Evolutionary conservation across 257 asterid species (phyloP).

Genomic region (Avicennia marina): DNA sequence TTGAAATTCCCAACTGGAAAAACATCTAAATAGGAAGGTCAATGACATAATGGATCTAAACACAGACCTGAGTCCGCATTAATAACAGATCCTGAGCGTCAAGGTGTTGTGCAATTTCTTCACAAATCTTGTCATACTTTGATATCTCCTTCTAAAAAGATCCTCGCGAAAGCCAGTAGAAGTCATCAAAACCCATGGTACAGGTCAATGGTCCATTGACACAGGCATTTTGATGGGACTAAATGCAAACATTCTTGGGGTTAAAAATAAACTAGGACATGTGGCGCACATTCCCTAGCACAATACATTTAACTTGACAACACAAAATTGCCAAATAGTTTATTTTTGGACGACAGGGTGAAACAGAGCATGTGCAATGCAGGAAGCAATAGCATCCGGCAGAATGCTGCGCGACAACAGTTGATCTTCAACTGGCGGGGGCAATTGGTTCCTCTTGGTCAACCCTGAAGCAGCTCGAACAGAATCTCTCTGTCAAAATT

Average conservation of each 20-base stretch:
- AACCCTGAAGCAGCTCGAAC: constrained; percentile 62
- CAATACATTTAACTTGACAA: too few relatives aligned
- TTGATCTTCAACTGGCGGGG: constrained; percentile 51
- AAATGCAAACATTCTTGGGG: too few relatives aligned
- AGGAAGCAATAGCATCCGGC: too few relatives aligned
- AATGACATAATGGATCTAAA: neutral
- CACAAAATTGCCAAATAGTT: too few relatives aligned
- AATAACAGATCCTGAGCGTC: constrained; percentile 78
- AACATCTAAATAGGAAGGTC: neutral
- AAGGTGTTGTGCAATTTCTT: constrained; percentile 76
- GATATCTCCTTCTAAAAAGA: constrained; percentile 87
- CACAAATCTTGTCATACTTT: constrained; percentile 75
- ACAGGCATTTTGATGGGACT: too few relatives aligned
- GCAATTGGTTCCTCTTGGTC: constrained; percentile 61
- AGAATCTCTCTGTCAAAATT: constrained; percentile 59
- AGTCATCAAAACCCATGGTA: too few relatives aligned
- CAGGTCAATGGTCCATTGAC: too few relatives aligned
- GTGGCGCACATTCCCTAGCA: too few relatives aligned
- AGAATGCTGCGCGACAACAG: too few relatives aligned
- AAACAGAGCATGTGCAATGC: too few relatives aligned
- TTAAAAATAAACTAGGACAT: too few relatives aligned
- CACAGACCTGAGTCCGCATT: constrained; percentile 77
- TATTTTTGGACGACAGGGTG: too few relatives aligned
- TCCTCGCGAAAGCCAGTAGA: constrained; percentile 86
- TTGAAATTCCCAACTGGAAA: neutral